A percentile compares a stretch with the other conserved stretches of the same genome.
These are phyloP conservation scores for Symbiotaphrina buchneri DNA, from an alignment of 495 filamentous ascomycete genomes.

Conservation along the genomic window DNA sequence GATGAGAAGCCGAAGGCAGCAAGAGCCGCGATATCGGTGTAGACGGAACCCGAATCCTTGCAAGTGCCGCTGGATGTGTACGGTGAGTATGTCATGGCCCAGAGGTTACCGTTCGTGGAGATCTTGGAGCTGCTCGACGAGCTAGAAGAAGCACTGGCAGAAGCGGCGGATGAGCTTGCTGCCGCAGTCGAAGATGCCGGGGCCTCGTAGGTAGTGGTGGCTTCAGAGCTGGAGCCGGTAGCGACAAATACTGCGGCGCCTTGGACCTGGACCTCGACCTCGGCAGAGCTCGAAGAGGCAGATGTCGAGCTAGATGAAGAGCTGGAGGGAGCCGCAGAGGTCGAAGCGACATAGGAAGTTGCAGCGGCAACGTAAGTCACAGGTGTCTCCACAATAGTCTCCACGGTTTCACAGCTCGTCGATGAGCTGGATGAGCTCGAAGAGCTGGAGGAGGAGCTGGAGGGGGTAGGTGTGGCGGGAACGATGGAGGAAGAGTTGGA, in stretches of 20 bases:
- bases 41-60: slow-evolving; percentile 39
- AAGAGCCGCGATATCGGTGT: slow-evolving; percentile 43
- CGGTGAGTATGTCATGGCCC: slow-evolving; percentile 86
- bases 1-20: slow-evolving; percentile 50
- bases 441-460: slow-evolving; percentile 23
- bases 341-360: slow-evolving; percentile 9
- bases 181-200: slow-evolving; percentile 7
- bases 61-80: slow-evolving; percentile 39
- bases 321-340: slow-evolving; percentile 7
- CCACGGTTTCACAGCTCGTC: no score
- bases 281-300: background rate
- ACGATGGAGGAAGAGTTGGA: slow-evolving; percentile 63
- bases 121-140: slow-evolving; percentile 10
- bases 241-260: slow-evolving; percentile 5
- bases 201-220: slow-evolving; percentile 5
- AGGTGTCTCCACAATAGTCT: no score
- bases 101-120: slow-evolving; percentile 30
- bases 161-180: slow-evolving; percentile 4
- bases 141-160: slow-evolving; percentile 6
- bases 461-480: slow-evolving; percentile 34
- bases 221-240: background rate
- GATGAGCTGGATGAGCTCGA: no score
- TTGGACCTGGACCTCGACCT: background rate
- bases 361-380: no score
- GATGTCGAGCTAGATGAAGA: background rate